A percentile compares a stretch with the other conserved stretches of the same genome.
These are phyloP conservation scores for Cinnamomum micranthum DNA, from an alignment of 164 flowering plant species.

Conservation along the genomic window DNA sequence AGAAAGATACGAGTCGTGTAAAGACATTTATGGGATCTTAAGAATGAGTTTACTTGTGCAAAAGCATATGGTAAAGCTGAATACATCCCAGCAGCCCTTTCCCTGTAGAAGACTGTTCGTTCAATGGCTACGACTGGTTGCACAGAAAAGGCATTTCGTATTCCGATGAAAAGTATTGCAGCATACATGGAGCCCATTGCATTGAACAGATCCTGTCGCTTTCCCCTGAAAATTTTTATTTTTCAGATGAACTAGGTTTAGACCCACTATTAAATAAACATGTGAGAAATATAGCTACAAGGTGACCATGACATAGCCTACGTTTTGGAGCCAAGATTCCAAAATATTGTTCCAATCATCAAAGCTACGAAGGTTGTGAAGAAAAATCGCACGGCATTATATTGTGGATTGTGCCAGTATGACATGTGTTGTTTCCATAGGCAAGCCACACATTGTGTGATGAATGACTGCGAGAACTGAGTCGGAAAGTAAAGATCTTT, in stretches of 20 bases:
- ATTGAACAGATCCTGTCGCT: conserved; percentile 39
- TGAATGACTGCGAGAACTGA: conserved; percentile 42
- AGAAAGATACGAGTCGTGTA: no score
- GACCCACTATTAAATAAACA: not conserved
- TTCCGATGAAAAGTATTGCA: conserved; percentile 45
- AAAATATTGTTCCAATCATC: conserved; percentile 47
- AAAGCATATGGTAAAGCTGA: conserved; percentile 61
- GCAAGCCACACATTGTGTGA: conserved; percentile 48
- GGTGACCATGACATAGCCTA: conserved; percentile 5
- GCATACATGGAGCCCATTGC: conserved; percentile 67
- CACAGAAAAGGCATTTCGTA: conserved; percentile 48
- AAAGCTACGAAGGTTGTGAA: conserved; percentile 45
- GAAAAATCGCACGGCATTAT: conserved; percentile 45
- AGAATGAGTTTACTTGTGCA: conserved; percentile 33
- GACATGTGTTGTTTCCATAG: conserved; percentile 50
- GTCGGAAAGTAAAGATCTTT: conserved; percentile 43
- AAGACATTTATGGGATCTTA: no score
- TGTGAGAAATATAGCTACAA: not conserved
- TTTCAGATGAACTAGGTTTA: not conserved
- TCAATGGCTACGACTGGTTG: conserved; percentile 58
- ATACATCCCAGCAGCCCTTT: conserved; percentile 61
- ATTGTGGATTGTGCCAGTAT: conserved; percentile 54
- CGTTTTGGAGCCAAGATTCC: conserved; percentile 39
- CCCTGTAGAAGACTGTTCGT: conserved; percentile 55
- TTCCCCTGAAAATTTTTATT: conserved; percentile 20